Base-by-base conservation (phyloP, 208 protist genomes). In the Lotmaria passim region DNA sequence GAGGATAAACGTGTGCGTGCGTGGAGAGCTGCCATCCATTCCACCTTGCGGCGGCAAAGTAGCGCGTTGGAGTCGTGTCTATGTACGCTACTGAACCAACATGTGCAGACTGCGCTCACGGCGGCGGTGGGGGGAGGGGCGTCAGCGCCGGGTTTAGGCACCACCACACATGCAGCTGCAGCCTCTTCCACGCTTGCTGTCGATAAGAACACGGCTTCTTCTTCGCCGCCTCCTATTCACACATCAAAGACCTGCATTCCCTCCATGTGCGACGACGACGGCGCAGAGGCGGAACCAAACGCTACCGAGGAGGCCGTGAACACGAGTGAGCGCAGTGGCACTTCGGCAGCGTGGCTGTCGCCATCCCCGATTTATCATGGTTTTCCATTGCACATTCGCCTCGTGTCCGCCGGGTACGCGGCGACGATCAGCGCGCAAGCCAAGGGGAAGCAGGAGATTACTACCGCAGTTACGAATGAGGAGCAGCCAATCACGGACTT, bases 371-470 rank as follows among this genome's bases (percentile, higher is more conserved):
- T 17, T 46, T 46, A 7, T 6, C 28, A n/a, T 31, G 58, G 30
- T 31, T 31, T 51, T 17, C 39, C 47, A 7, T 10, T 38, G 30
- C 31, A 48, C 26, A 38, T 66, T 21, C 59, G 41, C 6, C 41
- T 67, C 3, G 30, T 74, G 28, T 59, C 69, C 15, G 38, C 69
- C 14, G 69, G 69, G 10, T 74, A 61, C 28, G 59, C 69, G 12
- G 59, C 56, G 0, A 74, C 59, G 5, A n/a, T 74, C 23, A 31
- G n/a, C 0, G 21, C 57, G 30, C 43, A 59, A 19, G n/a, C n/a
- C 10, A 38, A 19, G 15, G 23, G 28, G 19, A 15, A 7, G 43
- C 23, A 7, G 5, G 0, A 56, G 28, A 7, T 7, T 12, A 36
- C 28, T 3, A 21, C 28, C 14, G 7, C 50, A 56, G 6, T n/a